Base-by-base conservation (phyloP, 768 basidiomycete species). In the Suillus tomentosus region DNA sequence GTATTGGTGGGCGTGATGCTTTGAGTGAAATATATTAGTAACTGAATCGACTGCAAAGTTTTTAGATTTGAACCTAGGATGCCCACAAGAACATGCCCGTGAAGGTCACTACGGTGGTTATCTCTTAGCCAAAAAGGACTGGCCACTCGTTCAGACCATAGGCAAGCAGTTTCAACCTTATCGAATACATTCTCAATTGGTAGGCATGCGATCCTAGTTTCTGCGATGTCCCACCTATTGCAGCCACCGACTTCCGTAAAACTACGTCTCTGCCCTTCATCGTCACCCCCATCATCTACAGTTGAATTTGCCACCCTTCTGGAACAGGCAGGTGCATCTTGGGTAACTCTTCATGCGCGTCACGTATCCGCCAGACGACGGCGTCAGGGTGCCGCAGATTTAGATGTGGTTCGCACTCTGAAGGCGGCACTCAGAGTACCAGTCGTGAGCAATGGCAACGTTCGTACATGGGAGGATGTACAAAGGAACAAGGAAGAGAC, bases 381-480 rank as follows among this genome's bases (percentile, higher is more conserved):
- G 24, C 79, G 92, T 13, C 86, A 89, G 63, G 90, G 91, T 13
- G 78, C 88, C 24, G 90, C 90, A n/a, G 82, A 90, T 70, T 81
- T 92, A 15, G 75, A 76, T 58, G 79, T 86, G 65, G 85, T 92
- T 51, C 85, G 80, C 62, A 73, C 72, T 48, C 79, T 92, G 37
- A 87, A 86, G 69, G 77, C 82, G 0, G 70, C 73, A 31, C 69
- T 90, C 5, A 64, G 69, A 2, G 73, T 91, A 5, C 88, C 87
- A 10, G 84, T 92, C 59, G 76, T 93, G 56, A 91, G 88, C 75
- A 94, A 94, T 69, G 92, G 92, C 13, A 93, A 93, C 70, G 91
- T 93, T 19, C 83, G 85, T 39, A 76, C 73, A 19, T 87, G 82
- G 76, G 74, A 76, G 36, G 87, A 94, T 71, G 72, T 92, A 14